phyloP scores from a whole-genome alignment of 352 stramenopile genomes.

The Pythium oligandrum region DNA sequence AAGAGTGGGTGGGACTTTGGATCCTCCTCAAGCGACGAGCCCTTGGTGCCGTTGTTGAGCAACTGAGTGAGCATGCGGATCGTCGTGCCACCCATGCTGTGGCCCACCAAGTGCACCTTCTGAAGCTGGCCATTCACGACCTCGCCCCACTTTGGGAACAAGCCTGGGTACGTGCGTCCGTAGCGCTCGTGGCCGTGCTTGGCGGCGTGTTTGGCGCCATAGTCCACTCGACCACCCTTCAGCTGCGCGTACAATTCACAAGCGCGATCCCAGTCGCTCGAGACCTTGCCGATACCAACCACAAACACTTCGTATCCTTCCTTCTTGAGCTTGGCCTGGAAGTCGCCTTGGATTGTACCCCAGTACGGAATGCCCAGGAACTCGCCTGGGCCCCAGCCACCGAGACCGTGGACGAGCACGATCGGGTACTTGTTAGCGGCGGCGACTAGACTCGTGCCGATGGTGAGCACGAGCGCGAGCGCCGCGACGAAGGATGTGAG shows the following conservation, averaged over 20 bases:
- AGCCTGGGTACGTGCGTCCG: constrained; percentile 29
- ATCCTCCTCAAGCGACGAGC: constrained; percentile 5
- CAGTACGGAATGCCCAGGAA: constrained; percentile 5
- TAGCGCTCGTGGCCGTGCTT: constrained; percentile 16
- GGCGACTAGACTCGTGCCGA: not conserved
- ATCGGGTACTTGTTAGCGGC: constrained; percentile 8
- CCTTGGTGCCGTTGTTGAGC: constrained; percentile 8
- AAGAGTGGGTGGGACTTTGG: constrained; percentile 8
- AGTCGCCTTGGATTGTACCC: constrained; percentile 4
- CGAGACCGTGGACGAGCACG: constrained; percentile 16
- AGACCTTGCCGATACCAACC: constrained; percentile 12
- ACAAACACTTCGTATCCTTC: constrained; percentile 14
- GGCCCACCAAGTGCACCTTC: constrained; percentile 23
- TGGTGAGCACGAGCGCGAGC: too few species aligned
- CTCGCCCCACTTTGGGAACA: constrained; percentile 22
- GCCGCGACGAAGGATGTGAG: too few species aligned
- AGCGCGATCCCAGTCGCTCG: constrained; percentile 24
- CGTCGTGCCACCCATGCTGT: constrained; percentile 15
- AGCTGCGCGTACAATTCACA: constrained; percentile 28
- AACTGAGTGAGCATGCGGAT: constrained; percentile 10
- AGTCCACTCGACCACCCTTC: constrained; percentile 21
- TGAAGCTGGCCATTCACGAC: constrained; percentile 16
- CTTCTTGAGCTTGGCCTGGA: constrained; percentile 9
- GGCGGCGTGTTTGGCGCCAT: constrained; percentile 13
- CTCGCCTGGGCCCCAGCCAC: constrained; percentile 6